These are phyloP conservation scores for Diplocarpon rosae DNA, from an alignment of 2,329 filamentous ascomycete genomes.

Conservation along the genomic window DNA sequence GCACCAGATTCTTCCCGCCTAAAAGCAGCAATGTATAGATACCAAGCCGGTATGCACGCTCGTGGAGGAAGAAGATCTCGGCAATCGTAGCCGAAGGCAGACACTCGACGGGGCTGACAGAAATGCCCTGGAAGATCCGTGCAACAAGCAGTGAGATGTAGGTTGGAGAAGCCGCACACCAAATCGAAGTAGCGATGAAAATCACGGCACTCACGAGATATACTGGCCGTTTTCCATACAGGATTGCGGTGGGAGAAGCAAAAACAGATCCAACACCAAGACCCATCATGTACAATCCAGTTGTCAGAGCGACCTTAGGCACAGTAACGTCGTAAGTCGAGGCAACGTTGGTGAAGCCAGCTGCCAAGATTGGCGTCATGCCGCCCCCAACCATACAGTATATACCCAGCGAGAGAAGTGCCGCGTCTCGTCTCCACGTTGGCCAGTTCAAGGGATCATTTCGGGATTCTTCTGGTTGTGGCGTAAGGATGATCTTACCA, in stretches of 20 bases:
- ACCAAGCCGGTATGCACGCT: slow-evolving; percentile 83
- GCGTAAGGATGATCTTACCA: slow-evolving; percentile 76
- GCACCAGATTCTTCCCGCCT: slow-evolving; percentile 84
- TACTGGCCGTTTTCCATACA: slow-evolving; percentile 83
- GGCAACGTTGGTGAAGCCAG: slow-evolving; percentile 77
- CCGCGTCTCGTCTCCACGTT: slow-evolving; percentile 65
- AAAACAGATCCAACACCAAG: slow-evolving; percentile 76
- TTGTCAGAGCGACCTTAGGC: slow-evolving; percentile 71
- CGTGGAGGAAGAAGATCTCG: slow-evolving; percentile 93
- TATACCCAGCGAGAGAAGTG: slow-evolving; percentile 72
- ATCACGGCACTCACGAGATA: slow-evolving; percentile 69
- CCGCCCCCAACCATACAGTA: slow-evolving; percentile 92
- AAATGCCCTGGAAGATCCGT: slow-evolving; percentile 76
- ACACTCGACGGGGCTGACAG: slow-evolving; percentile 84
- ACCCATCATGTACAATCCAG: slow-evolving; percentile 89
- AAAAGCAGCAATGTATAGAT: slow-evolving; percentile 86
- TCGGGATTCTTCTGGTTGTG: slow-evolving; percentile 79
- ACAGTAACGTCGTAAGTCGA: slow-evolving; percentile 53
- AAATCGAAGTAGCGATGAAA: slow-evolving; percentile 68
- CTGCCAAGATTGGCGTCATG: slow-evolving; percentile 81
- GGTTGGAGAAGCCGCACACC: slow-evolving; percentile 76
- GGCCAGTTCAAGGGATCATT: slow-evolving; percentile 96
- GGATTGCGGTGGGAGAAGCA: slow-evolving; percentile 79
- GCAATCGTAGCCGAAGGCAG: slow-evolving; percentile 88
- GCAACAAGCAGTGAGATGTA: slow-evolving; percentile 72